phyloP scores from a whole-genome alignment of 2,329 filamentous ascomycete species.

The Chaetomiaceae sp. region DNA sequence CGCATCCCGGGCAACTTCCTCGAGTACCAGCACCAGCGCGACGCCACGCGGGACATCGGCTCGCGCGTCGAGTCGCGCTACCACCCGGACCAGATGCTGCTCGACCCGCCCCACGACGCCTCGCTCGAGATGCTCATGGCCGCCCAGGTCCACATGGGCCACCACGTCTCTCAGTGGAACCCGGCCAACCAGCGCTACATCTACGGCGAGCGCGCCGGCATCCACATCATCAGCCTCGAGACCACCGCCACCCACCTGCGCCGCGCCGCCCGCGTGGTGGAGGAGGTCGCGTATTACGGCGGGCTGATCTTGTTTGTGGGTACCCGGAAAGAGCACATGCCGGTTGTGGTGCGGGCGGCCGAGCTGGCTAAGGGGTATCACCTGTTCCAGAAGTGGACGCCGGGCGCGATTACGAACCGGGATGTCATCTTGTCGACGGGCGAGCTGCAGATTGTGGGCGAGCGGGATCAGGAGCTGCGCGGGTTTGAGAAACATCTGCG shows the following conservation, averaged over 20 bases:
- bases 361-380: conserved; percentile 75
- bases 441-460: conserved; percentile 70
- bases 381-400: conserved; percentile 88
- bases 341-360: conserved; percentile 76
- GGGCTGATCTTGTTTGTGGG: conserved; percentile 90
- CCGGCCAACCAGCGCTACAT: conserved; percentile 92
- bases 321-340: conserved; percentile 75
- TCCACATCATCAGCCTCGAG: conserved; percentile 92
- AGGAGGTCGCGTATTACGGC: conserved; percentile 76
- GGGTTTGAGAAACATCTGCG: conserved; percentile 64
- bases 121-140: conserved; percentile 89
- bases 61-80: conserved; percentile 53
- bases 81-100: conserved; percentile 60
- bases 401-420: conserved; percentile 87
- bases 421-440: conserved; percentile 77
- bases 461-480: conserved; percentile 55
- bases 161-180: conserved; percentile 89
- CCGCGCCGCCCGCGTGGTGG: conserved; percentile 87
- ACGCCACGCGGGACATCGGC: conserved; percentile 46
- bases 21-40: conserved; percentile 40
- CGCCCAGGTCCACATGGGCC: conserved; percentile 82
- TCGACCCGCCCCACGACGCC: conserved; percentile 74
- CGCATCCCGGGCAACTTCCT: conserved; percentile 35
- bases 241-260: conserved; percentile 82
- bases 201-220: conserved; percentile 78